phyloP scores from a whole-genome alignment of 306 rosid genomes.

The Pterocarpus santalinus region DNA sequence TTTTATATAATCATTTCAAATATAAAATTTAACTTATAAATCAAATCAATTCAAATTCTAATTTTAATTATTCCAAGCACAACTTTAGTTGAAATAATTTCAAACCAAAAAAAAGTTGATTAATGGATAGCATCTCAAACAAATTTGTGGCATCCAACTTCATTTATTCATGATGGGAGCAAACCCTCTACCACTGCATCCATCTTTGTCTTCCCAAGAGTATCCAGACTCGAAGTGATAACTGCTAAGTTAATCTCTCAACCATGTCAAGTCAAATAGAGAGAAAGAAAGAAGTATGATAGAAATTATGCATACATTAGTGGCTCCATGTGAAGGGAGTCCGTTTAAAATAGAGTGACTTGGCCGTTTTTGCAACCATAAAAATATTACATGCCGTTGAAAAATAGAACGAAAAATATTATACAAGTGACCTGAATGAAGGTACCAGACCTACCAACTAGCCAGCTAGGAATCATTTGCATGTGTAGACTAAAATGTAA shows the following conservation, averaged over 20 bases:
- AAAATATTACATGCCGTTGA: slow-evolving; percentile 25
- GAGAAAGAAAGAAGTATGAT: not conserved
- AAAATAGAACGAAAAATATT: slow-evolving; percentile 25
- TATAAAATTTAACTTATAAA: no score
- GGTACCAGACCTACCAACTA: slow-evolving; percentile 10
- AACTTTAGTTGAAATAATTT: no score
- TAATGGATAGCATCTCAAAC: no score
- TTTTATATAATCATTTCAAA: no score
- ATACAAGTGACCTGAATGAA: slow-evolving; percentile 37
- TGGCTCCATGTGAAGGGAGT: not conserved
- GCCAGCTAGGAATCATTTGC: slow-evolving; percentile 32
- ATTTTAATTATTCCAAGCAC: no score
- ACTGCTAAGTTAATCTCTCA: not conserved
- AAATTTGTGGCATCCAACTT: no score
- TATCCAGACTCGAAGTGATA: no score
- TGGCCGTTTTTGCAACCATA: not conserved
- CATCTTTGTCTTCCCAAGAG: no score
- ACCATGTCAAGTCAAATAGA: not conserved
- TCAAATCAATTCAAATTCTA: no score
- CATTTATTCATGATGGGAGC: no score
- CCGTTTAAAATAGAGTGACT: not conserved
- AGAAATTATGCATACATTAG: not conserved
- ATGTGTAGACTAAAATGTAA: slow-evolving; percentile 30
- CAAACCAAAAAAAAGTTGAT: no score
- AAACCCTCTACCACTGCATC: no score